Percentiles rank a stretch among this genome's conserved stretches.
Evolutionary conservation across 495 filamentous ascomycete species (phyloP).

Genomic region (Cairneyella variabilis): DNA sequence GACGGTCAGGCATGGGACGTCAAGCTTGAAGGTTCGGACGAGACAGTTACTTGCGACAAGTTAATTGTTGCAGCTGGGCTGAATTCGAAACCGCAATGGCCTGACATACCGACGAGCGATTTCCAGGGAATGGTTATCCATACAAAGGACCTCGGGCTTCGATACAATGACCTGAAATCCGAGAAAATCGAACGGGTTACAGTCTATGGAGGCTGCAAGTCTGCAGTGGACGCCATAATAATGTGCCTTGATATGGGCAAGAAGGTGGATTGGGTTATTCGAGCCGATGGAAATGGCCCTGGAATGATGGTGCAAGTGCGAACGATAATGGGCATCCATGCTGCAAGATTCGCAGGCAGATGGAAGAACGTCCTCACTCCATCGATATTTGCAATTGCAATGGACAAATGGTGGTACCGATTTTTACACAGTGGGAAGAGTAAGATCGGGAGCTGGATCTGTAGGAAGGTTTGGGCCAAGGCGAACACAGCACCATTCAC

Average conservation of each 20-base stretch:
- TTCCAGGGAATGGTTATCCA: conserved; percentile 32
- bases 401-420: too few species aligned
- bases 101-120: conserved; percentile 27
- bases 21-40: background rate
- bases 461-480: too few species aligned
- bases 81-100: conserved; percentile 37
- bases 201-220: conserved; percentile 42
- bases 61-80: conserved; percentile 42
- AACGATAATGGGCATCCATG: too few species aligned
- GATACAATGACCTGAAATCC: conserved; percentile 21
- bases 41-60: conserved; percentile 26
- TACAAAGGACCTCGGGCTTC: conserved; percentile 27
- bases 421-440: too few species aligned
- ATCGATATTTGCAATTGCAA: too few species aligned
- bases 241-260: conserved; percentile 37
- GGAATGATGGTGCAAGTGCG: conserved; percentile 1
- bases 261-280: conserved; percentile 41
- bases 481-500: too few species aligned
- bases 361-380: conserved; percentile 5
- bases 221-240: conserved; percentile 40
- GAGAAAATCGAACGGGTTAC: conserved; percentile 26
- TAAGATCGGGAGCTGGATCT: too few species aligned
- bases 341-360: background rate
- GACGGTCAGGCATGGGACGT: conserved; percentile 19
- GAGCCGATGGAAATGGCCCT: conserved; percentile 34